A percentile compares a stretch with the other conserved stretches of the same genome.
Conservation (phyloP, 1,284 basidiomycete genomes). For the Irpex rosettiformis region DNA sequence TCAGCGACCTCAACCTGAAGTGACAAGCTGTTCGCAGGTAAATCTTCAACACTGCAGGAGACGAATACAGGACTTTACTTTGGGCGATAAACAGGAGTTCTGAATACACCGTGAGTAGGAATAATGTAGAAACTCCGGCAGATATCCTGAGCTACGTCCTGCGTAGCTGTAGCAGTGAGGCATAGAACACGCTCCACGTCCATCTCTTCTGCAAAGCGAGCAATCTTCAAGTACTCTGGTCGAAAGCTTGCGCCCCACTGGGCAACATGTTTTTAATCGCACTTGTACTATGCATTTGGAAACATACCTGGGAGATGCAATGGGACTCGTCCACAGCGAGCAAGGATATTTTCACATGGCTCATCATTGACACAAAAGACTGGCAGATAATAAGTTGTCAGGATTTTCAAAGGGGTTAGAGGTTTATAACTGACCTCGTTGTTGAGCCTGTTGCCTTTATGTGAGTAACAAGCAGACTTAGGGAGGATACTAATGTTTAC, state of each 20-base stretch:
- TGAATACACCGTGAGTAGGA: conserved; percentile 35
- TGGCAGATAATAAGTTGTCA: conserved; percentile 25
- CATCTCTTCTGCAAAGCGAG: conserved; percentile 55
- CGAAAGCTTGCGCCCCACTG: conserved; percentile 59
- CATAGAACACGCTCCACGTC: conserved; percentile 69
- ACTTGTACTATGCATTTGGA: neutral
- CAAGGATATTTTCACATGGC: conserved; percentile 51
- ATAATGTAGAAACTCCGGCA: conserved; percentile 52
- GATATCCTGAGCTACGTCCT: conserved; percentile 62
- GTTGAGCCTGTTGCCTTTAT: conserved; percentile 49
- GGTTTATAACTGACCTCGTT: conserved; percentile 39
- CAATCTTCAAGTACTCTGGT: conserved; percentile 52
- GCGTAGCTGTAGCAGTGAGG: conserved; percentile 71
- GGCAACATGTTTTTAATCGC: neutral
- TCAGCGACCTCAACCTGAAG: conserved; percentile 51
- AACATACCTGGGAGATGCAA: conserved; percentile 61
- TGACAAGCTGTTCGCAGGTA: conserved; percentile 40
- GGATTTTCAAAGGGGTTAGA: conserved; percentile 2
- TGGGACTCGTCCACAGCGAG: conserved; percentile 97
- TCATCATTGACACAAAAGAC: conserved; percentile 69
- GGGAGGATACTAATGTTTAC: conserved; percentile 28
- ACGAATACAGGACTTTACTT: conserved; percentile 28
- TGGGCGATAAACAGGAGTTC: conserved; percentile 37
- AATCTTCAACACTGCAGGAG: neutral
- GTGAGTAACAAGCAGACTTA: conserved; percentile 37